Evolutionary conservation across 2,329 filamentous ascomycete genomes (phyloP).

Genomic region (Colletotrichum karsti): DNA sequence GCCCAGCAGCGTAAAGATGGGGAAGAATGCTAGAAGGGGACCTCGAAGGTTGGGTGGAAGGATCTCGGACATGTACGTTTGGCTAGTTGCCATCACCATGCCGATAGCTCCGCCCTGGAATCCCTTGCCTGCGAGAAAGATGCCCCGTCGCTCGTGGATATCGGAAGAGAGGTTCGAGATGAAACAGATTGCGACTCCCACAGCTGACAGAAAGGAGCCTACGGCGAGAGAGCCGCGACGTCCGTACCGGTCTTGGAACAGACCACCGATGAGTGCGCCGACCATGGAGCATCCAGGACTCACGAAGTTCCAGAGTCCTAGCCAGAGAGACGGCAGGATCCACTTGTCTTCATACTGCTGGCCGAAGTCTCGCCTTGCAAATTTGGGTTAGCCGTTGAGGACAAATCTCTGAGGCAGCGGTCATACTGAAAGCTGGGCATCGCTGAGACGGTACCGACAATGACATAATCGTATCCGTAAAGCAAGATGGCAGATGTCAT

Average conservation of each 20-base stretch:
- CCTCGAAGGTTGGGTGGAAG: conserved; percentile 54
- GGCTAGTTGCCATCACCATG: conserved; percentile 49
- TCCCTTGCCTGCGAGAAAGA: conserved; percentile 55
- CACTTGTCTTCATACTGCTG: conserved; percentile 36
- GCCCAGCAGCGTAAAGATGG: conserved; percentile 56
- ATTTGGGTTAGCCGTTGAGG: not conserved
- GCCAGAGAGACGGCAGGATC: conserved; percentile 52
- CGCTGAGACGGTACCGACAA: conserved; percentile 40
- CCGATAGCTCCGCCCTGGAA: conserved; percentile 55
- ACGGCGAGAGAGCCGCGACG: conserved; percentile 44
- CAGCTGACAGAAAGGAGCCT: conserved; percentile 45
- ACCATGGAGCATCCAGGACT: conserved; percentile 46
- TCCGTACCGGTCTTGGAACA: conserved; percentile 48
- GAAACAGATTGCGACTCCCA: conserved; percentile 43
- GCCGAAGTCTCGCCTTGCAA: conserved; percentile 42
- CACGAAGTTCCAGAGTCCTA: conserved; percentile 52
- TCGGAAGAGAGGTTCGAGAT: conserved; percentile 31
- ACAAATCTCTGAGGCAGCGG: not conserved
- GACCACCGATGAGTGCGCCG: conserved; percentile 47
- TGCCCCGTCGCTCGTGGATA: conserved; percentile 39
- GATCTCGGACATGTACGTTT: conserved; percentile 61
- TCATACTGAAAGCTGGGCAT: conserved; percentile 39
- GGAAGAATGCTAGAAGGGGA: conserved; percentile 56
- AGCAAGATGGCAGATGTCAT: conserved; percentile 36
- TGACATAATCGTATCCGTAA: conserved; percentile 39